These are phyloP conservation scores for Mucor saturninus DNA, from an alignment of 371 early-diverging fungal species.

Conservation along the genomic window DNA sequence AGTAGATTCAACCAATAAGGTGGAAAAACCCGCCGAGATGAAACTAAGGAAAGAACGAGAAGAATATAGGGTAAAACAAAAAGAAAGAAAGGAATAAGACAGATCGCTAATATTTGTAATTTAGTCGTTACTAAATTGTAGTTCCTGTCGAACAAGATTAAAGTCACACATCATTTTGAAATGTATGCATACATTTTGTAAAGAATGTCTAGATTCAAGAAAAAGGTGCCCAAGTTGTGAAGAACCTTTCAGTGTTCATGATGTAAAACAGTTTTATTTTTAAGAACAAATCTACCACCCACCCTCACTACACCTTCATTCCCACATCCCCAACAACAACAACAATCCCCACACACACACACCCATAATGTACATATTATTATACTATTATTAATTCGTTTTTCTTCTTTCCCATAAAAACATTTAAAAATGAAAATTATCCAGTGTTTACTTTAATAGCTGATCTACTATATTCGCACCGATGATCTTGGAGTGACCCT, in stretches of 20 bases:
- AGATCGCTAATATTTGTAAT: background rate
- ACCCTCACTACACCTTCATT: background rate
- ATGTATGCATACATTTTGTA: conserved; percentile 98
- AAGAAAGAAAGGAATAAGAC: background rate
- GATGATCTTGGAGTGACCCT: too few species aligned
- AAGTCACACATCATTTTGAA: conserved; percentile 80
- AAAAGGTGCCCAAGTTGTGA: conserved; percentile 99
- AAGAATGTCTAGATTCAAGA: conserved; percentile 95
- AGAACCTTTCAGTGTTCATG: conserved; percentile 86
- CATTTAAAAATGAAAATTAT: too few species aligned
- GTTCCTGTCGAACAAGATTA: conserved; percentile 83
- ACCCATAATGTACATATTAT: conserved; percentile 7
- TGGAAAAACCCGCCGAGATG: conserved; percentile 43
- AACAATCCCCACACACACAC: too few species aligned
- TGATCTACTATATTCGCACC: too few species aligned
- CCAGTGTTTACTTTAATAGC: too few species aligned
- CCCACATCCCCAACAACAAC: background rate
- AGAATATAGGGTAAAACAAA: conserved; percentile 45
- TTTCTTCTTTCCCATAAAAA: background rate
- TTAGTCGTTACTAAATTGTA: conserved; percentile 86
- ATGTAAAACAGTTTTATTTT: conserved; percentile 90
- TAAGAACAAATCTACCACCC: conserved; percentile 38
- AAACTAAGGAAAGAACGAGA: conserved; percentile 44
- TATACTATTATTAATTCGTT: conserved; percentile 8
- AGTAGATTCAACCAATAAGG: conserved; percentile 38